Evolutionary conservation across 805 yeast genomes (phyloP), one percentile per base, ranked within the genome.

Genomic region (Hanseniaspora taiwanica): DNA sequence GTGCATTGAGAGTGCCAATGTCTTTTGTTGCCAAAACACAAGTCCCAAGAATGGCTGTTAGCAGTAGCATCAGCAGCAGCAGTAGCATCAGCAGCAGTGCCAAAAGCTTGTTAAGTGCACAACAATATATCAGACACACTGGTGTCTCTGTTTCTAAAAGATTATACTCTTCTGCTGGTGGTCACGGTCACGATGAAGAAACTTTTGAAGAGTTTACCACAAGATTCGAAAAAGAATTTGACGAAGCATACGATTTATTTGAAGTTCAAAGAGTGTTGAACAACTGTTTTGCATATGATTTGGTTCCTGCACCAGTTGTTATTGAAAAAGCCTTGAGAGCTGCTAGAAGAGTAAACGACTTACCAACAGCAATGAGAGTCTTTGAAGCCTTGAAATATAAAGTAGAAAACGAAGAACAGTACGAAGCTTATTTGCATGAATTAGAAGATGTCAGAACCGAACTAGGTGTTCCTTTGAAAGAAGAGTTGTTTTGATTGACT

Each of bases 301-400:
- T 91, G 65, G 98, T 91, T 42, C 98, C 98, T 51, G 89, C 98
- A 23, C 98, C 98, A 51, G 76, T 81, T 46, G 97, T 91, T 47
- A 74, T 91, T 58, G 95, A 84, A 68, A 83, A 81, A 67, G 98
- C 98, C 37, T 73, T 91, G 60, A 78, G 83, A 69, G 98, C 98
- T 37, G 87, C 96, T 54, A 87, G 98, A 78, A 84, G 97, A 69
- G 97, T 91, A 52, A 85, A 91, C 67, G 98, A 91, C 70, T 84
- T 84, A 69, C 96, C 98, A 46, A 87, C 97, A 45, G 98, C 98
- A 42, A 91, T 86, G 52, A 83, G 98, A 70, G 95, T 94, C 42
- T 91, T 91, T 56, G 98, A 89, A 72, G 97, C 94, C 51, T 76
- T 91, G 62, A 84, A 82, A 65, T 84, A 78, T 77, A 91, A 91